Conservation (phyloP, 129 eudicot genomes). For the Chrysanthemum seticuspe region DNA sequence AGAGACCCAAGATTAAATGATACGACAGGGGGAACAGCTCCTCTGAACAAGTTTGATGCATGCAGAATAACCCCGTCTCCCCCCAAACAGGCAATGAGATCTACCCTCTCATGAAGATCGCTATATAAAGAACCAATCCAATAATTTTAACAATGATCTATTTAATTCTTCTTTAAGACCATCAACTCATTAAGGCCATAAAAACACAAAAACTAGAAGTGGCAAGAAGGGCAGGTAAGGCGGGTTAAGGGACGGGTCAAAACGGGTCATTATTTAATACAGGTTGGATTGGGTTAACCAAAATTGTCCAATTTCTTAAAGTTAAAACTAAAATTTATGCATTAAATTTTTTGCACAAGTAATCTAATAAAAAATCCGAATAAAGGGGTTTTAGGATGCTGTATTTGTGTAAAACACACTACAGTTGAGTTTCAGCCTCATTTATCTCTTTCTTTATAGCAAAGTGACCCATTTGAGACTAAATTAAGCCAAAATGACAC, state of each 20-base stretch:
- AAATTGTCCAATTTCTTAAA: no score
- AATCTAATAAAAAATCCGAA: no score
- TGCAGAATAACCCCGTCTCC: constrained; percentile 99
- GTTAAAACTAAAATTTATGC: no score
- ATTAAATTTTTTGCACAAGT: no score
- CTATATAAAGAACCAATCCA: constrained; percentile 38
- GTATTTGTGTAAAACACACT: not conserved
- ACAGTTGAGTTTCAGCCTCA: not conserved
- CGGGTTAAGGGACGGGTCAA: not conserved
- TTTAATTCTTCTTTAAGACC: constrained; percentile 12
- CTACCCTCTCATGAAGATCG: constrained; percentile 97
- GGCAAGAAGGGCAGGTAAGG: constrained; percentile 5
- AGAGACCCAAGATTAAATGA: constrained; percentile 98
- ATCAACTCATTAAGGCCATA: not conserved
- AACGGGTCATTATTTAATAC: not conserved
- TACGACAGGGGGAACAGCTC: constrained; percentile 95
- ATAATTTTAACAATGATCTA: constrained; percentile 22
- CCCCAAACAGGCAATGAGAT: constrained; percentile 92
- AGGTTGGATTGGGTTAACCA: not conserved
- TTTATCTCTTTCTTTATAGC: not conserved
- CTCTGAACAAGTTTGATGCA: constrained; percentile 92
- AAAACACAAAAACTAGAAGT: not conserved
- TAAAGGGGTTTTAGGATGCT: not conserved
- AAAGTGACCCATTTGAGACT: not conserved
- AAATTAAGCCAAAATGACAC: not conserved